Evolutionary conservation across 257 asterid genomes (phyloP), one percentile per base, ranked within the genome.

Genomic region (Solanum medicagineum): DNA sequence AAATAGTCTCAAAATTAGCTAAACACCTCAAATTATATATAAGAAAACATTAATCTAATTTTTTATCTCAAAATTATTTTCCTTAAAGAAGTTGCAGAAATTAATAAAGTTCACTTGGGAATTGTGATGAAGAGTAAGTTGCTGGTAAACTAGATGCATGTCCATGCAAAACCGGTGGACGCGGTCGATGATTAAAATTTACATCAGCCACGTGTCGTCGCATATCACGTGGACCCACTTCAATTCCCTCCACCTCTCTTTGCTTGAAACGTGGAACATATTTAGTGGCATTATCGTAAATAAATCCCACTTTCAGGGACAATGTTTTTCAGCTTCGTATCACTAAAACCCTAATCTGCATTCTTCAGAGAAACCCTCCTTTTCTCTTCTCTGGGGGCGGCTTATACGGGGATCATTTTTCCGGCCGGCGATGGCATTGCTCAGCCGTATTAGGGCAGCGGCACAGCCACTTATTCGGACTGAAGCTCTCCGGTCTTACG

Each of bases 401-500:
- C 71, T 32, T 63, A 63, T 13, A 63, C 19, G 13, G 71, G 12
- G 70, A 36, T 66, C 13, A 13, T 8, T 66, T 1, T 65, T 29
- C n/a, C n/a, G 7, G 24, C 49, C 90, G 89, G 80, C 87, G 81
- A 92, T 95, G 98, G 89, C 94, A 79, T 86, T 89, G 90, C 89
- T 95, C 80, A 83, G 89, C 90, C 95, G 95, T 85, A 89, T 92
- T 49, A 89, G 92, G 75, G 86, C 73, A 80, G 88, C 92, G 17
- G 89, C 90, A 54, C 91, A 88, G 74, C 90, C 90, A 8, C 81
- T 91, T 10, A 26, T 79, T 16, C 79, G 86, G 42, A 10, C 8
- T 69, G 54, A 32, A 55, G 12, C 79, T 17, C 20, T 44, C 29
- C 89, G 97, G 11, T 53, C 88, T 45, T 95, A 86, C 71, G 95